A percentile compares a stretch with the other conserved stretches of the same genome.
Evolutionary conservation across 441 rosid genomes (phyloP).

Genomic region (Manihot esculenta): DNA sequence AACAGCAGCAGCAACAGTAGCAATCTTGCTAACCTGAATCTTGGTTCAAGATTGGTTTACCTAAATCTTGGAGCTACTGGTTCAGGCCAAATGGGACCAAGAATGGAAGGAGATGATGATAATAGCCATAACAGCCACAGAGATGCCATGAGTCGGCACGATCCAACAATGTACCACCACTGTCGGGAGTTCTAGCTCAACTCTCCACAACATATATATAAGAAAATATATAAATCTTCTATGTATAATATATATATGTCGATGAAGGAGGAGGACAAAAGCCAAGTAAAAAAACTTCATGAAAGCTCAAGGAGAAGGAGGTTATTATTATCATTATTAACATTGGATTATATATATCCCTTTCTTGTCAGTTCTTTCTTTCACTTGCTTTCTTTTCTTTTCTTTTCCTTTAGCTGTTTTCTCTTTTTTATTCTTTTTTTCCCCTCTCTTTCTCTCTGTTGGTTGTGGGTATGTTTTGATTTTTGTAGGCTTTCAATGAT

Average conservation of each 20-base stretch:
- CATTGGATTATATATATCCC: constrained; percentile 26
- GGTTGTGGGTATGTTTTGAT: constrained; percentile 2
- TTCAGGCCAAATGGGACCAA: constrained; percentile 57
- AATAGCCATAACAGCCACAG: constrained; percentile 49
- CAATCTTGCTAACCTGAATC: constrained; percentile 42
- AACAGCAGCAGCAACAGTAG: constrained; percentile 57
- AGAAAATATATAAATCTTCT: not conserved
- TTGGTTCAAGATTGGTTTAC: constrained; percentile 88
- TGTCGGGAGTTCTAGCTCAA: constrained; percentile 39
- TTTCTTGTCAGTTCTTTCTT: constrained; percentile 27
- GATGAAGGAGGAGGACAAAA: constrained; percentile 26
- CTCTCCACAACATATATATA: not conserved
- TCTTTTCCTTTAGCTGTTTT: not conserved
- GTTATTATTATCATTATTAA: constrained; percentile 18
- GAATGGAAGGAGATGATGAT: constrained; percentile 54
- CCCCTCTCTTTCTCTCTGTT: not conserved
- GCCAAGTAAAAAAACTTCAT: constrained; percentile 28
- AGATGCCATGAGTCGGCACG: constrained; percentile 63
- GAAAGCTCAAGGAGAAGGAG: constrained; percentile 24
- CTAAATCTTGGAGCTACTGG: constrained; percentile 76
- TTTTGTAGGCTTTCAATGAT: constrained; percentile 44
- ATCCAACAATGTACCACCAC: constrained; percentile 71
- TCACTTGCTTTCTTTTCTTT: constrained; percentile 5
- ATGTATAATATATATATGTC: constrained; percentile 21
- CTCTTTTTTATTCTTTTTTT: constrained; percentile 6